phyloP scores from a whole-genome alignment of 768 basidiomycete species.

The Melanogaster broomeanus region DNA sequence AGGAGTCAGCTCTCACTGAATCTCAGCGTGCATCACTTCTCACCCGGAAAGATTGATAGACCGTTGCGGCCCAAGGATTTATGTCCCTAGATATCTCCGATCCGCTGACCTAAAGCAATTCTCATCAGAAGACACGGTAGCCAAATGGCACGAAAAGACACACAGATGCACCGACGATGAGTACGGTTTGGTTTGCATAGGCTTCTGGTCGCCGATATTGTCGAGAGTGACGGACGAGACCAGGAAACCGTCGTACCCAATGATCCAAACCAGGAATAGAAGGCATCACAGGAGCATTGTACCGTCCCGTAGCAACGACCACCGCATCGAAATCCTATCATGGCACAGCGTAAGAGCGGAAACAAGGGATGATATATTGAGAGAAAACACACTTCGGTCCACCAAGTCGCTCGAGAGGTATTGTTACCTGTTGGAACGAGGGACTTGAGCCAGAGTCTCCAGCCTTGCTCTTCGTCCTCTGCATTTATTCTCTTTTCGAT shows the following conservation, averaged over 20 bases:
- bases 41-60: conserved; percentile 16
- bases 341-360: background rate
- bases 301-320: conserved; percentile 10
- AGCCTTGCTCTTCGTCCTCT: conserved; percentile 33
- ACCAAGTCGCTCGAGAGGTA: conserved; percentile 33
- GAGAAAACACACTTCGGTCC: conserved; percentile 12
- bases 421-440: conserved; percentile 20
- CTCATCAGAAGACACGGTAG: too few relatives aligned
- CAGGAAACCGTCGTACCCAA: too few relatives aligned
- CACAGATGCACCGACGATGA: conserved; percentile 41
- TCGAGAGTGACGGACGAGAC: too few relatives aligned
- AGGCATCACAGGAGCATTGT: too few relatives aligned
- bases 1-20: too few relatives aligned
- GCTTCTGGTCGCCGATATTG: conserved; percentile 43
- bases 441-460: conserved; percentile 37
- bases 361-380: background rate
- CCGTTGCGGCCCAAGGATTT: too few relatives aligned
- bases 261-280: too few relatives aligned
- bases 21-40: background rate
- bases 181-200: conserved; percentile 38
- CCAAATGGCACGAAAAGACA: too few relatives aligned
- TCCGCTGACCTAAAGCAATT: too few relatives aligned
- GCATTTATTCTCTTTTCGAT: conserved; percentile 40
- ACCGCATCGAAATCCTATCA: conserved; percentile 18
- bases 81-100: too few relatives aligned